These are phyloP conservation scores for Naganishia liquefaciens DNA, from an alignment of 1,284 basidiomycete species.

Conservation along the genomic window DNA sequence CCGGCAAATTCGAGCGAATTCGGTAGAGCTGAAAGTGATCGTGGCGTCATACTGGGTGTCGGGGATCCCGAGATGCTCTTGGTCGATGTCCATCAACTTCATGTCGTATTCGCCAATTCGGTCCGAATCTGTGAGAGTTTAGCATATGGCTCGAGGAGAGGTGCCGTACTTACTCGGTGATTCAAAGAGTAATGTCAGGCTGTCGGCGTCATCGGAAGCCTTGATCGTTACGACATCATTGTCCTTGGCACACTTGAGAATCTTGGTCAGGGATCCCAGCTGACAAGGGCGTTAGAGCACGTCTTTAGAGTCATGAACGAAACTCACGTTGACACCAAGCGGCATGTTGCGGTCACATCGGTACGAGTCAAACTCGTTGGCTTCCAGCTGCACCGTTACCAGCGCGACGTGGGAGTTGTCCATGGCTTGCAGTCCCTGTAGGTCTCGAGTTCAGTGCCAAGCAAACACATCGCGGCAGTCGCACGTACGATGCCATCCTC, in stretches of 20 bases:
- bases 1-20: constrained; percentile 90
- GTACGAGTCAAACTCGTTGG: constrained; percentile 79
- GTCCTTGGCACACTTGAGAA: constrained; percentile 95
- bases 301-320: not conserved
- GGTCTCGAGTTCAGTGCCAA: not conserved
- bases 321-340: constrained; percentile 73
- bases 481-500: constrained; percentile 86
- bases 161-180: constrained; percentile 68
- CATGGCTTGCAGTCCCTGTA: constrained; percentile 89
- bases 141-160: not conserved
- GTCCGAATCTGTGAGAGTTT: constrained; percentile 68
- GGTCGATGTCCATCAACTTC: constrained; percentile 99
- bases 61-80: constrained; percentile 94
- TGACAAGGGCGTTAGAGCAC: constrained; percentile 40
- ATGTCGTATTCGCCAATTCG: constrained; percentile 97
- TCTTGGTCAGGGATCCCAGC: constrained; percentile 86
- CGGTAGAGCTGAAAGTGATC: constrained; percentile 80
- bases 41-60: constrained; percentile 97
- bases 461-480: not conserved
- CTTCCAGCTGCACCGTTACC: constrained; percentile 76
- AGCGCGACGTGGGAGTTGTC: constrained; percentile 99
- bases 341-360: constrained; percentile 96
- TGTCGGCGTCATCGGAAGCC: constrained; percentile 87
- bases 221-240: constrained; percentile 91
- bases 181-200: constrained; percentile 87